A percentile compares a stretch with the other conserved stretches of the same genome.
These are phyloP conservation scores for Dimargaris verticillata DNA, from an alignment of 192 early-diverging fungal genomes.

Conservation along the genomic window DNA sequence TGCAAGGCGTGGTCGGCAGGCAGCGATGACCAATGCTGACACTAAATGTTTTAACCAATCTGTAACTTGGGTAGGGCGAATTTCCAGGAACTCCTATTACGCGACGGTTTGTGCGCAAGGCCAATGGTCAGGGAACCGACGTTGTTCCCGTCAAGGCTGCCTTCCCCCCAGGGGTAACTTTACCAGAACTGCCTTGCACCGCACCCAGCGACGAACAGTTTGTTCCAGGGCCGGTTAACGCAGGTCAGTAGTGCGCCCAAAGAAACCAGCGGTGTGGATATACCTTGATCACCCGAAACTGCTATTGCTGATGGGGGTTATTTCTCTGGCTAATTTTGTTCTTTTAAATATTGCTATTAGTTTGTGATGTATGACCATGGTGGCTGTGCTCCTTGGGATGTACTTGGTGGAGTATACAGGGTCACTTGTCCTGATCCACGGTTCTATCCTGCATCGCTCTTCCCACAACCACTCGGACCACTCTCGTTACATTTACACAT, in stretches of 20 bases:
- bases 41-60: too few species aligned
- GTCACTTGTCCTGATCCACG: conserved; percentile 80
- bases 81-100: conserved; percentile 18
- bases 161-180: conserved; percentile 11
- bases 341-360: background rate
- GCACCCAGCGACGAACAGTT: background rate
- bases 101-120: conserved; percentile 21
- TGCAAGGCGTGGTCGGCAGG: too few species aligned
- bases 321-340: background rate
- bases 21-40: too few species aligned
- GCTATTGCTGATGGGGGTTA: background rate
- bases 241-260: background rate
- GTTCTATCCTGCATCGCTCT: conserved; percentile 68
- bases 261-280: background rate
- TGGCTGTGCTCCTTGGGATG: background rate
- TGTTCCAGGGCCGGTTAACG: background rate
- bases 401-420: conserved; percentile 20
- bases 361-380: background rate
- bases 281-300: background rate
- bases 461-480: conserved; percentile 56
- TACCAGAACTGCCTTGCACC: background rate
- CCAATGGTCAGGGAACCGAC: conserved; percentile 14
- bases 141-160: conserved; percentile 19
- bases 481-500: conserved; percentile 86
- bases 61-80: too few species aligned